These are phyloP conservation scores for Papiliotrema laurentii DNA, from an alignment of 1,284 basidiomycete species.

Conservation along the genomic window DNA sequence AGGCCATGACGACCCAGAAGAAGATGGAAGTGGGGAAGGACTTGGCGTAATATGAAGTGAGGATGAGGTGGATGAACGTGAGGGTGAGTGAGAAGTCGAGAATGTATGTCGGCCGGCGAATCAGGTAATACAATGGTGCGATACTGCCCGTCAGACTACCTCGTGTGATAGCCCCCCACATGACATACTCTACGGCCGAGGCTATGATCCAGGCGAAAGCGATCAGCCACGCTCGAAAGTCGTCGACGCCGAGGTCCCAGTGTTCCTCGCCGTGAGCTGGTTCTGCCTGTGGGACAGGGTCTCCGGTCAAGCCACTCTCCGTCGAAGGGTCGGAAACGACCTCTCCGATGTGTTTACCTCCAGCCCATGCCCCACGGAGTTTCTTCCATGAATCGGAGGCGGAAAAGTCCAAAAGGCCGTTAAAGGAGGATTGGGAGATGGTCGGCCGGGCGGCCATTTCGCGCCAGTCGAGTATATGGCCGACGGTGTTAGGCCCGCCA, in stretches of 20 bases:
- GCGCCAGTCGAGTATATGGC: conserved; percentile 85
- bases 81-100: conserved; percentile 91
- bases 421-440: conserved; percentile 47
- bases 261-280: conserved; percentile 26
- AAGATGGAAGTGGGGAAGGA: conserved; percentile 82
- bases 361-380: conserved; percentile 48
- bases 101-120: conserved; percentile 86
- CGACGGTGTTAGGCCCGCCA: conserved; percentile 50
- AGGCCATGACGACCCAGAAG: conserved; percentile 75
- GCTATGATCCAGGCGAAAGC: conserved; percentile 76
- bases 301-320: conserved; percentile 2
- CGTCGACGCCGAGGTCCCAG: conserved; percentile 58
- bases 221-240: conserved; percentile 78
- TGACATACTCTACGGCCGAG: conserved; percentile 69
- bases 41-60: conserved; percentile 87
- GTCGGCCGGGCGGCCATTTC: conserved; percentile 83
- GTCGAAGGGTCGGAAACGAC: conserved; percentile 13
- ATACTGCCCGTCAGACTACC: conserved; percentile 56
- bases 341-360: conserved; percentile 40
- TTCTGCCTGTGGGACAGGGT: conserved; percentile 3
- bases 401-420: conserved; percentile 12
- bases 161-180: background rate
- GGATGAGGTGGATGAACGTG: conserved; percentile 79
- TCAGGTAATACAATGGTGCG: conserved; percentile 76
- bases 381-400: conserved; percentile 51